These are phyloP conservation scores for Phanerodontia chrysosporium DNA, from an alignment of 768 basidiomycete species.

Conservation along the genomic window DNA sequence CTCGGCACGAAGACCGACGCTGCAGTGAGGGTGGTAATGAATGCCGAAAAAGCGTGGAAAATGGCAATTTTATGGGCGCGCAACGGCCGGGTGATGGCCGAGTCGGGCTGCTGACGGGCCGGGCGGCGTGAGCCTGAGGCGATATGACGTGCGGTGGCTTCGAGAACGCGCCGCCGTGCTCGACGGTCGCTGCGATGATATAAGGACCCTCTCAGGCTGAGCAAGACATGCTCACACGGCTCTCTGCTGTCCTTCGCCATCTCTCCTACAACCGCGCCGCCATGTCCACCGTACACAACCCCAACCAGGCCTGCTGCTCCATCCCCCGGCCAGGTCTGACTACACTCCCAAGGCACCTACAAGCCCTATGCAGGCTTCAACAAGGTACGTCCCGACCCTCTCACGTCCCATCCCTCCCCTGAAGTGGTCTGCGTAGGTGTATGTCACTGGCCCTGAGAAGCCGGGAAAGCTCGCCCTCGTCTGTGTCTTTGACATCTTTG, in stretches of 20 bases:
- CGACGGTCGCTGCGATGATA: background rate
- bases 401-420: background rate
- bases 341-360: constrained; percentile 46
- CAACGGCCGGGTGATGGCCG: background rate
- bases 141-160: background rate
- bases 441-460: constrained; percentile 44
- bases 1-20: constrained; percentile 30
- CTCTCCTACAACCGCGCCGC: constrained; percentile 27
- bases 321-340: constrained; percentile 51
- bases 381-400: constrained; percentile 21
- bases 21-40: constrained; percentile 35
- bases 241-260: constrained; percentile 39
- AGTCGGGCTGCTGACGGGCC: background rate
- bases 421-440: constrained; percentile 29
- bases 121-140: background rate
- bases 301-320: constrained; percentile 43
- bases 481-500: constrained; percentile 63
- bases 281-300: constrained; percentile 32
- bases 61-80: background rate
- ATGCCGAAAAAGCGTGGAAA: constrained; percentile 3
- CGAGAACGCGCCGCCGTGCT: background rate
- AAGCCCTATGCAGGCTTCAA: constrained; percentile 46
- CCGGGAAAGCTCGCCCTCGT: constrained; percentile 47
- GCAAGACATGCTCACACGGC: constrained; percentile 28
- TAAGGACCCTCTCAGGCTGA: background rate